Conservation (phyloP, 257 asterid genomes). For the Nicotiana attenuata region DNA sequence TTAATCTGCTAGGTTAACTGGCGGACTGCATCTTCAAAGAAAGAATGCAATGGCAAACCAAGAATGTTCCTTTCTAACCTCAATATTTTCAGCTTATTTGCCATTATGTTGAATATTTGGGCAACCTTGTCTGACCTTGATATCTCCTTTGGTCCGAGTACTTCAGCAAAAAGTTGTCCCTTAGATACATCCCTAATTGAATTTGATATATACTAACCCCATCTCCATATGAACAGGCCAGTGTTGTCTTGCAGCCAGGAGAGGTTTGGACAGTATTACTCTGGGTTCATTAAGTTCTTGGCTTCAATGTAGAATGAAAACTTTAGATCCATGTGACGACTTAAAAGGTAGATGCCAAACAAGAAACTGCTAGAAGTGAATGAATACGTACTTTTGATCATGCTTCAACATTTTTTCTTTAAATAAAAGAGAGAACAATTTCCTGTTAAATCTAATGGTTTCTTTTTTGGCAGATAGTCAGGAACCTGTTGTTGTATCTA, state of each 20-base stretch:
- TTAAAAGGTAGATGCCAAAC: not conserved
- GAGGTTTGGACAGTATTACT: not conserved
- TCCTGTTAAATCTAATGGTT: not conserved
- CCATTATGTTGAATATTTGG: not conserved
- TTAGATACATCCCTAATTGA: not conserved
- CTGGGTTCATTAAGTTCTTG: not conserved
- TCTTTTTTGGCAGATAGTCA: not conserved
- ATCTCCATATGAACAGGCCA: not conserved
- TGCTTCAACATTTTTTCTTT: not conserved
- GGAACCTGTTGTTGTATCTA: not conserved
- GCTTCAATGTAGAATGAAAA: not conserved
- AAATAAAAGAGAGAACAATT: not conserved
- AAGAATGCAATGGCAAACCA: not conserved
- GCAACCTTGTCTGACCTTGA: not conserved
- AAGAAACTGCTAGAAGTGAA: not conserved
- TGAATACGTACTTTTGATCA: not conserved
- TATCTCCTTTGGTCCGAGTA: not conserved
- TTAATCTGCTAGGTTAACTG: not conserved
- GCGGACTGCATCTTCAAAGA: not conserved
- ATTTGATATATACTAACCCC: not conserved
- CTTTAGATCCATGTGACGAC: not conserved
- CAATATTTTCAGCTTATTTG: not conserved
- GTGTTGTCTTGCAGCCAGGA: not conserved
- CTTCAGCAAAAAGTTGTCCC: not conserved
- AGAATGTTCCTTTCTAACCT: not conserved